Base-by-base conservation (phyloP, 2,329 filamentous ascomycete genomes). In the Curvularia hawaiiensis region DNA sequence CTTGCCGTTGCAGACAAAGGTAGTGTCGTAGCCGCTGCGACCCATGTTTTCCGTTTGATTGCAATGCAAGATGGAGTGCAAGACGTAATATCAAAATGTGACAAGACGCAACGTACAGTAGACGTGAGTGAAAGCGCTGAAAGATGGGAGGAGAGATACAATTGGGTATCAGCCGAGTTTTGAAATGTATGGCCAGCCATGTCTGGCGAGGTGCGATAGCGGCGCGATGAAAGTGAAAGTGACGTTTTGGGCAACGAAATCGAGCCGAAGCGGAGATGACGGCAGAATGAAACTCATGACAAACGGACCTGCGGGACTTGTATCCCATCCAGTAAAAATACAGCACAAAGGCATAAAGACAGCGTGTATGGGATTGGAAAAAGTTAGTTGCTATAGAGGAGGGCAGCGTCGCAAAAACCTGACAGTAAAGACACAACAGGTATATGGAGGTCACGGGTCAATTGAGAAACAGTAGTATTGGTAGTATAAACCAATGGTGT, bases 21-120 rank as follows among this genome's bases (percentile, higher is more conserved):
- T 68, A 1, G 39, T 45, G 41, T 70, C 67, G 51, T 71, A 71
- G 5, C 43, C 67, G 1, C 58, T 63, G 1, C 65, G 66, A 0
- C 63, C 63, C 66, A 70, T 70, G 12, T 12, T 45, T 5, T 7
- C 35, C 35, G 28, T 2, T 14, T 47, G 30, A 30, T 24, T 43
- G 38, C n/a, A n/a, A 14, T 24, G 22, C 22, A 24, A 4, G 22
- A 24, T 24, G 26, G 26, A 28, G 26, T 28, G 26, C 26, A 28
- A 28, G 26, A 28, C 26, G 26, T 9, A 28, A 28, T 28, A 28
- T 28, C 26, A 28, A 28, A 9, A 28, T 6, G 26, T 4, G 4
- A 2, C 26, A n/a, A 38, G n/a, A n/a, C 16, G 35, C 12, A 10
- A 38, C 18, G 10, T 38, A 43, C 7, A 20, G 22, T 43, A 43